phyloP scores from a whole-genome alignment of 352 stramenopile species.

The Elongisporangium anandrum region DNA sequence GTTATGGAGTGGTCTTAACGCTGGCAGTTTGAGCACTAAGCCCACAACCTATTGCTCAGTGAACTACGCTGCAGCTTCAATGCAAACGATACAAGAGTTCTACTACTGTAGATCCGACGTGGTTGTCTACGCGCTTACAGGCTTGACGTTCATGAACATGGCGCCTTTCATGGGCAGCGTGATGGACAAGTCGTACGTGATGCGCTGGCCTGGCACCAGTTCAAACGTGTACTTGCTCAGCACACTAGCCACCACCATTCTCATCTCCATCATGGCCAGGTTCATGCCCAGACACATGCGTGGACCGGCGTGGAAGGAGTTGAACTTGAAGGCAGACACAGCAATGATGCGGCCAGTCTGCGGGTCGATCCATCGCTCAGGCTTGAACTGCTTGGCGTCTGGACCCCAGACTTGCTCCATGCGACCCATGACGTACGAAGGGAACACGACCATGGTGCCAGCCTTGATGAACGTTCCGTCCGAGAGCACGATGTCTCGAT shows the following conservation, averaged over 20 bases:
- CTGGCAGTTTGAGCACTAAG: too few relatives aligned
- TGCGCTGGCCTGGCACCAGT: slow-evolving; percentile 10
- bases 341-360: too few relatives aligned
- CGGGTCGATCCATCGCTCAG: slow-evolving; percentile 28
- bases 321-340: too few relatives aligned
- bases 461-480: slow-evolving; percentile 57
- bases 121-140: too few relatives aligned
- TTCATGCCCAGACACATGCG: slow-evolving; percentile 31
- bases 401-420: slow-evolving; percentile 54
- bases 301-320: slow-evolving; percentile 34
- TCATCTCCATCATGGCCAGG: slow-evolving; percentile 49
- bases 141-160: too few relatives aligned
- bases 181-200: slow-evolving; percentile 25
- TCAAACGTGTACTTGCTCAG: slow-evolving; percentile 36
- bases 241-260: slow-evolving; percentile 39
- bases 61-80: too few relatives aligned
- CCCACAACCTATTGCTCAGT: too few relatives aligned
- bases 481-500: slow-evolving; percentile 42
- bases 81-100: too few relatives aligned
- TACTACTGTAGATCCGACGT: too few relatives aligned
- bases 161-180: slow-evolving; percentile 18
- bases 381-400: too few relatives aligned
- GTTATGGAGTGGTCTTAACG: too few relatives aligned
- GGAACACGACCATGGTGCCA: slow-evolving; percentile 25
- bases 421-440: slow-evolving; percentile 50